Evolutionary conservation across 2,329 filamentous ascomycete genomes (phyloP).

Genomic region (Pseudocercospora cruenta): DNA sequence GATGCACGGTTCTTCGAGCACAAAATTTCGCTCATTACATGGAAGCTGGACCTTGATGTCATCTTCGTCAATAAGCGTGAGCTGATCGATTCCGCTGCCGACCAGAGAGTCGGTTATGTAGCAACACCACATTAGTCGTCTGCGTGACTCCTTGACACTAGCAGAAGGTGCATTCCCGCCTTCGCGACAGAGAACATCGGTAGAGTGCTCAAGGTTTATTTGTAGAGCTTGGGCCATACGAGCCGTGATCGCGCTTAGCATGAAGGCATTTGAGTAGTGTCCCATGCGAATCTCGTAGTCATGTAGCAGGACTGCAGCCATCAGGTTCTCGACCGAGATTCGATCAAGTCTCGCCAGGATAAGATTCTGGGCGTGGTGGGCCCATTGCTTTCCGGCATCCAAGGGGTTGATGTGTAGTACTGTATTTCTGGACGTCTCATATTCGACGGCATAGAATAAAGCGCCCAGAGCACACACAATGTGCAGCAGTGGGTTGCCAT

Average conservation of each 20-base stretch:
- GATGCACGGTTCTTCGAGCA: conserved; percentile 32
- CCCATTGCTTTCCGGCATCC: conserved; percentile 31
- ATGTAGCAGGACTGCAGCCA: conserved; percentile 31
- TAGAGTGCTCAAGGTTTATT: conserved; percentile 33
- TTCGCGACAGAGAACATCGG: conserved; percentile 30
- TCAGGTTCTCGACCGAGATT: conserved; percentile 32
- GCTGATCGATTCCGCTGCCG: conserved; percentile 31
- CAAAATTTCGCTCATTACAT: conserved; percentile 32
- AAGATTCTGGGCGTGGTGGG: conserved; percentile 27
- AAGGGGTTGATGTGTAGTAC: conserved; percentile 26
- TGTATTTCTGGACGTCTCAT: conserved; percentile 17
- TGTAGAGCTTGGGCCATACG: conserved; percentile 33
- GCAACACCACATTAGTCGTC: conserved; percentile 33
- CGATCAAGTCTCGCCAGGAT: conserved; percentile 29
- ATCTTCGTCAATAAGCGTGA: conserved; percentile 31
- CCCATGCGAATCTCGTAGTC: conserved; percentile 33
- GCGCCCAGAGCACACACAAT: conserved; percentile 31
- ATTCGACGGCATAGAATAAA: conserved; percentile 30
- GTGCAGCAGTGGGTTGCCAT: conserved; percentile 28
- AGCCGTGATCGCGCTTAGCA: conserved; percentile 31
- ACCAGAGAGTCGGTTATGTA: conserved; percentile 32
- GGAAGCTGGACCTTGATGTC: conserved; percentile 34
- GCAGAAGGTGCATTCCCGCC: conserved; percentile 27
- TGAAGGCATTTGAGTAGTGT: conserved; percentile 32
- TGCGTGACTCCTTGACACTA: conserved; percentile 32